Evolutionary conservation across 139 green algal species (phyloP), one percentile per base, ranked within the genome.

Genomic region (Gonium pectorale): DNA sequence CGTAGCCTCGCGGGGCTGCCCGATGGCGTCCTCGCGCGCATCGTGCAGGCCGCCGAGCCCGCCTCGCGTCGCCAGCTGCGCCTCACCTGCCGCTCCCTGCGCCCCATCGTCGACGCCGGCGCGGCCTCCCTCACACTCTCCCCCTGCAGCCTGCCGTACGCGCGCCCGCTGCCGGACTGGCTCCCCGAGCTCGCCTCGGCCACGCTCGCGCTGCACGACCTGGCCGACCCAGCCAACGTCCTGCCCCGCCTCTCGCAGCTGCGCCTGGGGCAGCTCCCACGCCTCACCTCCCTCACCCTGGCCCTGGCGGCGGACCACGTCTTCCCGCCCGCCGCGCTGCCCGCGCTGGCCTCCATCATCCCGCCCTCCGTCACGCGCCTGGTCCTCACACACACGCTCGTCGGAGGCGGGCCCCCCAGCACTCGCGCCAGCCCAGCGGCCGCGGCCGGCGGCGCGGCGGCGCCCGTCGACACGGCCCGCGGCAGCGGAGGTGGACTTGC

Each of bases 1-100:
- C n/a, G n/a, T n/a, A n/a, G n/a, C n/a, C n/a, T n/a, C n/a, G n/a
- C n/a, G n/a, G n/a, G n/a, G n/a, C 73, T 81, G 40, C 73, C 73
- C 21, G 54, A 69, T 67, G 73, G 73, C 5, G 56, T 81, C 8
- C 73, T 81, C 7, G 17, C 40, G 3, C 73, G 73, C 26, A 70
- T 81, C 56, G n/a, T 81, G 13, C 35, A 67, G 22, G 27, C 54
- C 15, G 38, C 54, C 37, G 54, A 69, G 29, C 35, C 24, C 29
- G 27, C 46, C 27, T 46, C 54, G 35, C 73, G 54, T 5, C 75
- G 75, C 5, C 38, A 68, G 41, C 59, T 82, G 41, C 75, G 75
- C 15, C 75, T 71, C 29, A 64, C 41, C 31, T 31, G 59, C 59
- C 29, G 41, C 1, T 27, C 41, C 27, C 41, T 82, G 0, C 75